phyloP scores from a whole-genome alignment of 257 asterid species.

The Solanum sitiens region DNA sequence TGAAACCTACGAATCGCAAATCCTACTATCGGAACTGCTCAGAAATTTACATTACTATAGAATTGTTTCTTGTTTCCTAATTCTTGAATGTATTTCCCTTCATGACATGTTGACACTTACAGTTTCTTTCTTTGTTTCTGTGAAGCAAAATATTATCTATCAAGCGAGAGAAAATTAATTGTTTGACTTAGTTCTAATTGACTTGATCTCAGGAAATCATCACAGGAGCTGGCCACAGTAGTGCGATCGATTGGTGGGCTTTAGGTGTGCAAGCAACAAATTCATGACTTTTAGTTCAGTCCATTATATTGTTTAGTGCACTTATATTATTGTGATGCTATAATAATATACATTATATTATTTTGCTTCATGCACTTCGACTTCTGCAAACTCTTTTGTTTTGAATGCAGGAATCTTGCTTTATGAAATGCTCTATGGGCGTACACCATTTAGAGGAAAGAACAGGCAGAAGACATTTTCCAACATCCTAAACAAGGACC shows the following conservation, averaged over 20 bases:
- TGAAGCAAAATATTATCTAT: neutral
- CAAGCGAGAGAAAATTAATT: neutral
- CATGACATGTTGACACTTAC: neutral
- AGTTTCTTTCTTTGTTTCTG: neutral
- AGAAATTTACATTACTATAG: neutral
- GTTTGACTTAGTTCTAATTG: neutral
- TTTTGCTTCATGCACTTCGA: neutral
- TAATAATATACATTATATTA: neutral
- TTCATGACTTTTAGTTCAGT: neutral
- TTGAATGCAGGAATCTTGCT: slow-evolving; percentile 63
- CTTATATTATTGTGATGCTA: neutral
- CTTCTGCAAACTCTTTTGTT: neutral
- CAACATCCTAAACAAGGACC: slow-evolving; percentile 87
- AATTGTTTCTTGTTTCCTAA: neutral
- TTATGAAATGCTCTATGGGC: slow-evolving; percentile 94
- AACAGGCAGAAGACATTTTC: slow-evolving; percentile 93
- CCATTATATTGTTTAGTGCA: neutral
- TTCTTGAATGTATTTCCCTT: neutral
- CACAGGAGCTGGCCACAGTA: slow-evolving; percentile 83
- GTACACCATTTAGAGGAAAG: slow-evolving; percentile 96
- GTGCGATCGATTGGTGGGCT: slow-evolving; percentile 99
- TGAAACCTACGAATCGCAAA: neutral
- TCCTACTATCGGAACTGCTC: neutral
- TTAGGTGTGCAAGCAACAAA: slow-evolving; percentile 36
- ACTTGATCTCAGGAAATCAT: slow-evolving; percentile 76